These are phyloP conservation scores for Amphichorda felina DNA, from an alignment of 2,329 filamentous ascomycete species.

Conservation along the genomic window DNA sequence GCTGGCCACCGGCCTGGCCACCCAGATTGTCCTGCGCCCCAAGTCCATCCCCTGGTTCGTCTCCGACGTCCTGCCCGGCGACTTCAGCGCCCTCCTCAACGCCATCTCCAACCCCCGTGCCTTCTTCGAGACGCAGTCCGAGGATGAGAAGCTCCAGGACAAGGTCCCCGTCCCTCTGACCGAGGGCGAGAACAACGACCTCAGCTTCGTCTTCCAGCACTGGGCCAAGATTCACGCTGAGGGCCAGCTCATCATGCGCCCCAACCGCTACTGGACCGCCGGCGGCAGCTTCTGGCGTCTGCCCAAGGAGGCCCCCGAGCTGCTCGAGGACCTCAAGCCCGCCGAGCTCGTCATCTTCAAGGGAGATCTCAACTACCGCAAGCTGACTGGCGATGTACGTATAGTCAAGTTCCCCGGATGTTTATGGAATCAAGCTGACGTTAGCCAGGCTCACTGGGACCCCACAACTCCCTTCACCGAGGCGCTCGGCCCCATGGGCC, in stretches of 20 bases:
- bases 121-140: constrained; percentile 68
- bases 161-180: constrained; percentile 51
- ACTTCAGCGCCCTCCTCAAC: constrained; percentile 73
- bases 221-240: constrained; percentile 74
- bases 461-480: constrained; percentile 75
- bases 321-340: constrained; percentile 67
- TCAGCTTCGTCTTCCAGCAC: constrained; percentile 69
- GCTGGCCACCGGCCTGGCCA: constrained; percentile 73
- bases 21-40: constrained; percentile 76
- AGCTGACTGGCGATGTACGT: constrained; percentile 78
- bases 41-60: constrained; percentile 98
- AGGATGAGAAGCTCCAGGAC: constrained; percentile 48
- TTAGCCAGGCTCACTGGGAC: constrained; percentile 61
- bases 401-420: too few relatives aligned
- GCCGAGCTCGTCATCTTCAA: constrained; percentile 93
- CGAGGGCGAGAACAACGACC: constrained; percentile 52
- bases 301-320: constrained; percentile 51
- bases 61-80: constrained; percentile 78
- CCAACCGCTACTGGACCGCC: constrained; percentile 86
- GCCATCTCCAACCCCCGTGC: constrained; percentile 64
- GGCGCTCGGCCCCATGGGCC: constrained; percentile 78
- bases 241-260: constrained; percentile 70
- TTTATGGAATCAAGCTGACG: too few relatives aligned
- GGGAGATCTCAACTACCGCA: constrained; percentile 93
- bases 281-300: constrained; percentile 83